These are phyloP conservation scores for Syzygium syzygioides DNA, from an alignment of 441 rosid genomes.

Conservation along the genomic window DNA sequence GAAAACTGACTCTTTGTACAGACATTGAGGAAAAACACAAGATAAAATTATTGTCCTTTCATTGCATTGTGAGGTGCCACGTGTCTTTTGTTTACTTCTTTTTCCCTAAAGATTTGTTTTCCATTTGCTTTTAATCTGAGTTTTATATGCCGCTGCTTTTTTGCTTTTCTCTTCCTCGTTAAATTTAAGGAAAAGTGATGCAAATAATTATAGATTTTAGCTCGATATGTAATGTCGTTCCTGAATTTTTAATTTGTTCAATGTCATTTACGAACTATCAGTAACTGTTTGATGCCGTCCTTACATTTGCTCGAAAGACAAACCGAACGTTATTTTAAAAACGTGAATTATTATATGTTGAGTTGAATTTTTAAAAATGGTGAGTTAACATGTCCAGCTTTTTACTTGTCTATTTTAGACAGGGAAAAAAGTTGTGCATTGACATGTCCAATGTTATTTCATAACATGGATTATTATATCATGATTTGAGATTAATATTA, in stretches of 20 bases:
- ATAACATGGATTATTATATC: not conserved
- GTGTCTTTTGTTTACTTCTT: not conserved
- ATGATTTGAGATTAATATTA: not conserved
- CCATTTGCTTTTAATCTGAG: not conserved
- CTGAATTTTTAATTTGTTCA: no score
- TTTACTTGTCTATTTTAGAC: no score
- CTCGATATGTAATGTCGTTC: rapidly evolving
- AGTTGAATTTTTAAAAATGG: no score
- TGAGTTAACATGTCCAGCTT: not conserved
- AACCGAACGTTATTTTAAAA: no score
- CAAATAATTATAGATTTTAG: no score
- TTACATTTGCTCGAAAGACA: not conserved
- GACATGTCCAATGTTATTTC: not conserved
- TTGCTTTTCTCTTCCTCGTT: no score
- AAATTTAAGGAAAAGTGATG: no score
- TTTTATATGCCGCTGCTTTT: no score
- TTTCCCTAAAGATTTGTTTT: not conserved
- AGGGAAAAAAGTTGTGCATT: not conserved
- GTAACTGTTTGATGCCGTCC: no score
- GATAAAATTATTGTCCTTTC: not conserved
- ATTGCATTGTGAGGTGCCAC: not conserved
- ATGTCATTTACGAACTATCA: rapidly evolving
- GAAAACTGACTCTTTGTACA: not conserved
- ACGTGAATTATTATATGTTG: no score
- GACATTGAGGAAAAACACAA: not conserved